Base-by-base conservation (phyloP, 441 rosid genomes). In the Brassica balearica region DNA sequence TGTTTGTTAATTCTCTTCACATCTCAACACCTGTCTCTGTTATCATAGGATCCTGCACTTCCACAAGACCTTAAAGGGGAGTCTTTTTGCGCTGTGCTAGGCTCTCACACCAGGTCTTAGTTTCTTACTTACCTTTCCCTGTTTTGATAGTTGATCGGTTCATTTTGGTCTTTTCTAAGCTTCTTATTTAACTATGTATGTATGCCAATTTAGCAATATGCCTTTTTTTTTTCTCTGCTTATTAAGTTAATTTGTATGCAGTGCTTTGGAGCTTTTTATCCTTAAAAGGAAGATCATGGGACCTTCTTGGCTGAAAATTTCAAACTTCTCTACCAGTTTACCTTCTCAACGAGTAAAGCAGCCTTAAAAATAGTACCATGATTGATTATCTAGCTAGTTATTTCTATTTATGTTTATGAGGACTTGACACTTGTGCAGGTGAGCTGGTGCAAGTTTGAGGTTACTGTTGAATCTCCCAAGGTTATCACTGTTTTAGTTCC, bases 391-490 rank as follows among this genome's bases (percentile, higher is more conserved):
- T 61, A 34, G 27, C 27, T 25, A 25, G 4, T 25, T 25, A 19
- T 19, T 19, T 19, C 19, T 19, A 19, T 19, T 19, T 19, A 0
- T 19, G 19, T 1, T 19, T 19, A 43, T 73, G 73, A 74, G 70
- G 51, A 64, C 68, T 76, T 69, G 79, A 66, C 69, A 73, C 71
- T 77, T 82, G 71, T 5, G 69, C 84, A 93, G 99, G 93, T 94
- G 79, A 96, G 99, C 86, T 93, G 97, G 99, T 96, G 99, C 91
- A 94, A 89, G 83, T 92, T 86, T 87, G 99, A 96, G 87, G 79
- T 96, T 64, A 79, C 69, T 78, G 86, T 91, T 75, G 91, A 89
- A 76, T 86, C 85, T 73, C 87, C 97, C 23, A 96, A 91, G 85
- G 90, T 81, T 75, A 87, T 93, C 77, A 64, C 48, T 38, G 84